Conservation (phyloP, 1,139 yeast species). For the Cylindricascospora bacillispora region DNA sequence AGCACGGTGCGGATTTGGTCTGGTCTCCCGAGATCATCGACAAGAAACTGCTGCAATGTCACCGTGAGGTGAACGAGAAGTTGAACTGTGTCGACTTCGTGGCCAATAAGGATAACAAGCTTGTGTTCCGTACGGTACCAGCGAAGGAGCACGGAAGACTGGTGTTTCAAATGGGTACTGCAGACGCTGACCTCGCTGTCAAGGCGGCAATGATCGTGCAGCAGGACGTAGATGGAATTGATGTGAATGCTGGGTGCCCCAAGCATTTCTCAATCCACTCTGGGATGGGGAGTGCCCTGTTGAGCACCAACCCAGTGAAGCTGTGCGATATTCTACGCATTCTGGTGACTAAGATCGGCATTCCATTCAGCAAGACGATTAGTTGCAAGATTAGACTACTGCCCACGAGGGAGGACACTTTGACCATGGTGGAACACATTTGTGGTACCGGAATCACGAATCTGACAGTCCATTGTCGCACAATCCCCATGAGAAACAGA, state of each 20-base stretch:
- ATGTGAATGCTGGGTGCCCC: conserved; percentile 93
- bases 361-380: conserved; percentile 62
- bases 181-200: conserved; percentile 74
- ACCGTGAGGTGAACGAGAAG: conserved; percentile 41
- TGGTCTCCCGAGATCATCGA: conserved; percentile 95
- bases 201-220: conserved; percentile 74
- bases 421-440: conserved; percentile 46
- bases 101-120: conserved; percentile 24
- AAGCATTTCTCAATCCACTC: conserved; percentile 78
- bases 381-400: conserved; percentile 80
- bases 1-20: conserved; percentile 83
- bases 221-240: conserved; percentile 81
- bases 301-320: conserved; percentile 68
- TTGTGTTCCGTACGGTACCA: conserved; percentile 63
- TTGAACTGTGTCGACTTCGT: conserved; percentile 52
- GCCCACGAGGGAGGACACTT: conserved; percentile 48
- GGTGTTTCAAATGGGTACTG: conserved; percentile 83
- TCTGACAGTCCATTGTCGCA: conserved; percentile 84
- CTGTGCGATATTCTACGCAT: conserved; percentile 53
- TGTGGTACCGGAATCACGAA: conserved; percentile 74
- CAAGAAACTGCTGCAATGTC: conserved; percentile 62
- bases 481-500: conserved; percentile 79
- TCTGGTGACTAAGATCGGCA: conserved; percentile 70
- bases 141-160: conserved; percentile 46
- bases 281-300: conserved; percentile 95